Evolutionary conservation across 2,329 filamentous ascomycete genomes (phyloP).

Genomic region (Monosporascus sp.): DNA sequence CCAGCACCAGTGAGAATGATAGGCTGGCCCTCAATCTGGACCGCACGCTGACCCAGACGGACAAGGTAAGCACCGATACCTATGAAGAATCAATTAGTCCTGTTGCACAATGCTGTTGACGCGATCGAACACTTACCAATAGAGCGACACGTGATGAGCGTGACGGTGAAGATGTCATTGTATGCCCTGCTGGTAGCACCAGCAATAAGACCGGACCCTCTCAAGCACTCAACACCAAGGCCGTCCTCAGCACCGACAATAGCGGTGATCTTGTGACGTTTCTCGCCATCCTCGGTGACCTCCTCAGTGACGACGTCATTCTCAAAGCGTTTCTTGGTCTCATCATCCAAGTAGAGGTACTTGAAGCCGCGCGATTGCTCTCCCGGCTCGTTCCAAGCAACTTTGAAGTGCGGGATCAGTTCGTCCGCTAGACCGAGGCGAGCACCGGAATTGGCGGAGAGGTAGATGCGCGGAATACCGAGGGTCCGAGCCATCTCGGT

Average conservation of each 20-base stretch:
- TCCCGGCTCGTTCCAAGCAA: constrained; percentile 83
- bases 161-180: constrained; percentile 98
- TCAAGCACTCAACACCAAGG: constrained; percentile 93
- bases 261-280: constrained; percentile 88
- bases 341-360: constrained; percentile 88
- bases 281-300: constrained; percentile 80
- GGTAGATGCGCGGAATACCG: constrained; percentile 93
- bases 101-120: constrained; percentile 2
- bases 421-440: constrained; percentile 95
- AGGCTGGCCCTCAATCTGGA: constrained; percentile 97
- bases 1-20: constrained; percentile 98
- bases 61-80: constrained; percentile 98
- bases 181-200: constrained; percentile 96
- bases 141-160: constrained; percentile 93
- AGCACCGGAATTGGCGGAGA: constrained; percentile 98
- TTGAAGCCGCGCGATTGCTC: constrained; percentile 90
- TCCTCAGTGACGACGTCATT: constrained; percentile 85
- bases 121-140: constrained; percentile 58
- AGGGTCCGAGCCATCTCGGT: constrained; percentile 91
- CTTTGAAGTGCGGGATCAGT: constrained; percentile 93
- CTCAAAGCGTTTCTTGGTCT: constrained; percentile 81
- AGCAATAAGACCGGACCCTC: constrained; percentile 95
- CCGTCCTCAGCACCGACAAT: constrained; percentile 92
- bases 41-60: constrained; percentile 94
- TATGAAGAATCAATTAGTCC: constrained; percentile 31